Evolutionary conservation across 2,329 filamentous ascomycete species (phyloP), one percentile per base, ranked within the genome.

Genomic region (Aureobasidium sp.): DNA sequence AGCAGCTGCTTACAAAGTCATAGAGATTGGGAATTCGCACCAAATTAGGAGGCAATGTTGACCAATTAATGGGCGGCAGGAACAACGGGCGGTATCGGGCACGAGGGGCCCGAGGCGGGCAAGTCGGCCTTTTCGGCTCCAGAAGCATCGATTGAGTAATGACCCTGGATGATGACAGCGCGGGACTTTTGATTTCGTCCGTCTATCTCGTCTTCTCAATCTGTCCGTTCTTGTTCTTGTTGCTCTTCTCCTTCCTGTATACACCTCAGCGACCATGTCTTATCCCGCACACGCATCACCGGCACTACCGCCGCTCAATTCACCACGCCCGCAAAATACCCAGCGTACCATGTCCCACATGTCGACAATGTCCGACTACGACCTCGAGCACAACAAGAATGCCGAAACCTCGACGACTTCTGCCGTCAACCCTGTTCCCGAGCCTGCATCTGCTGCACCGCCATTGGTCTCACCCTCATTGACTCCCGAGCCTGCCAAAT

Each of bases 381-480:
- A 75, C 43, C 71, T 75, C 55, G 67, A 67, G 59, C 64, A 67
- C 37, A 61, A 67, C 37, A 61, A 67, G 55, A 68, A 71, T 47
- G 65, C 66, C 59, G 62, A 69, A 59, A 62, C 66, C 34, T 36
- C 65, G 10, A 12, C 50, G n/a, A 17, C 62, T 59, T 9, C 62
- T 64, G 9, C 51, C 63, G 34, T 44, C 53, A 43, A 26, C 64
- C 43, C 47, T 46, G 48, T 56, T 66, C 44, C 65, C 52, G 50
- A 39, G 63, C 66, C 62, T 64, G 64, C 47, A 62, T 66, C 24
- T 69, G 26, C 71, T 1, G 72, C 74, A 34, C 76, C 77, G 43
- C 78, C 77, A 36, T 71, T 80, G 44, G 73, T 81, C 64, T 79
- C 75, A 53, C 79, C 79, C 15, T 76, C 78, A 39, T 76, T 79